Conservation (phyloP, 208 protist species). For the Wallacemonas sp. region DNA sequence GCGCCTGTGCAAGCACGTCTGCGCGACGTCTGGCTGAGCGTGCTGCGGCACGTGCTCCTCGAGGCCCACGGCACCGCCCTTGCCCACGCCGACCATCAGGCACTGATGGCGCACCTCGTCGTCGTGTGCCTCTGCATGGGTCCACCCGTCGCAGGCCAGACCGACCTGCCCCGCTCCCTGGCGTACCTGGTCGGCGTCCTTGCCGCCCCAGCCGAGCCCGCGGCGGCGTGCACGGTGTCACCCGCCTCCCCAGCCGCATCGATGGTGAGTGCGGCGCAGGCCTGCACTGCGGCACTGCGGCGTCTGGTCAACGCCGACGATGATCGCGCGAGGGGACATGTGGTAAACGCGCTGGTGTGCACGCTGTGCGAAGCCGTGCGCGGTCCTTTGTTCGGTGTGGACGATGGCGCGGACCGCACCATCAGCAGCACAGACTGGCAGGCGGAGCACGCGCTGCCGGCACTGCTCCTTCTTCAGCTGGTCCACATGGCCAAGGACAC, state of each 20-base stretch:
- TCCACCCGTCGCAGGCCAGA: neutral
- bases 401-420: neutral
- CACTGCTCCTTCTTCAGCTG: constrained; percentile 2
- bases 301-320: constrained; percentile 3
- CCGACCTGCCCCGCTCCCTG: neutral
- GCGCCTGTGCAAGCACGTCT: neutral
- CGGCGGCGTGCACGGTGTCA: neutral
- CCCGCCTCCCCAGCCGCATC: neutral
- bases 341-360: neutral
- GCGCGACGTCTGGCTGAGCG: neutral
- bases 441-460: neutral
- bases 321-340: neutral
- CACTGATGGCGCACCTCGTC: neutral
- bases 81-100: neutral
- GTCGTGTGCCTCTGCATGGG: neutral
- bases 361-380: neutral
- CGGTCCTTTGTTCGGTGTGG: neutral
- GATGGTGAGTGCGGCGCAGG: neutral
- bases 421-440: neutral
- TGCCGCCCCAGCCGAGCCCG: no score
- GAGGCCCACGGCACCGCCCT: constrained; percentile 1
- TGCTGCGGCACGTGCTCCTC: neutral
- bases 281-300: neutral
- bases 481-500: no score
- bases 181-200: neutral